Evolutionary conservation across 306 rosid species (phyloP), one percentile per base, ranked within the genome.

Genomic region (Geum urbanum): DNA sequence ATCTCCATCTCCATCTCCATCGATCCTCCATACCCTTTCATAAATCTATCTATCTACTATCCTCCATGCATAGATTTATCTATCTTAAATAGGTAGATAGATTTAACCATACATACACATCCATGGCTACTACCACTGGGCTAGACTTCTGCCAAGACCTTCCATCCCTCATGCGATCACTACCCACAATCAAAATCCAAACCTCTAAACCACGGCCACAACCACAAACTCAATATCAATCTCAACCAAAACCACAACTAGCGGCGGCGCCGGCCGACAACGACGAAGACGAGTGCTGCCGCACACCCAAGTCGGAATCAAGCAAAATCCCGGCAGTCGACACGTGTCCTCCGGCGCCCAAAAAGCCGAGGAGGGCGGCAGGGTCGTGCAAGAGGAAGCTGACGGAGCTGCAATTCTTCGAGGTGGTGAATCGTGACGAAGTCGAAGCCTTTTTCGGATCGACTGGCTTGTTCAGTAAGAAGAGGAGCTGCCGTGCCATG

Each of bases 321-420:
- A 54, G 79, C 68, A 77, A 67, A 58, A 82, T 85, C 66, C 87
- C 90, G 15, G 53, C 51, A 37, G 47, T 80, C 51, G 16, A 80
- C 14, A 62, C 70, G 56, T 85, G 90, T 27, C 90, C 90, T 19
- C 85, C 87, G 6, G 87, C 90, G 8, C 90, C 90, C 3, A 63
- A 82, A 52, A 86, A 86, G 74, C 80, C 84, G 8, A 75, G 64
- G 48, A 65, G 76, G 41, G 71, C 74, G 5, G 78, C 35, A 4
- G 58, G 78, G 4, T 47, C 80, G 8, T 83, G 87, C 77, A 83
- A 83, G 73, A 66, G 90, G 47, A 83, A 81, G 44, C 61, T 84
- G 43, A 51, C 79, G 27, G 86, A 78, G 78, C 74, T 80, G 6
- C 72, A 86, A 20, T 86, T 86, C 80, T 81, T 80, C 41, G 87